These are phyloP conservation scores for Syzygium grande DNA, from an alignment of 345 rosid species.

Conservation along the genomic window DNA sequence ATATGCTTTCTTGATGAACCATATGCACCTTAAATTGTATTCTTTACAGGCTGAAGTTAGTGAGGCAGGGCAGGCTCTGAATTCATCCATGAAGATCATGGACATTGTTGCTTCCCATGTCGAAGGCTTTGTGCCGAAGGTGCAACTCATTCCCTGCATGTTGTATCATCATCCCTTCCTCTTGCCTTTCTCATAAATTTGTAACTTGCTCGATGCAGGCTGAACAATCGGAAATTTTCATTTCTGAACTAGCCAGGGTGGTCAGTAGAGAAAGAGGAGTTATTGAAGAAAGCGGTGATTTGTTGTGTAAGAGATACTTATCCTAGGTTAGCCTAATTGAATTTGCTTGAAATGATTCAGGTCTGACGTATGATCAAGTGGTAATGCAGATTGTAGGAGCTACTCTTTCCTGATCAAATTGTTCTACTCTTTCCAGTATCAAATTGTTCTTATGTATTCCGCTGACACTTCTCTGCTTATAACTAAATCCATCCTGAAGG, in stretches of 20 bases:
- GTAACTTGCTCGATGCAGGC: slow-evolving; percentile 35
- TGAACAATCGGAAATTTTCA: slow-evolving; percentile 44
- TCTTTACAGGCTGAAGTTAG: slow-evolving; percentile 44
- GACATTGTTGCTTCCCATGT: slow-evolving; percentile 37
- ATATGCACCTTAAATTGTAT: background rate
- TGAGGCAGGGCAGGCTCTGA: slow-evolving; percentile 52
- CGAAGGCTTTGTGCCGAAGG: slow-evolving; percentile 53
- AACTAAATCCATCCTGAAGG: background rate
- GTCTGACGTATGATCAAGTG: background rate
- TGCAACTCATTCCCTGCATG: background rate
- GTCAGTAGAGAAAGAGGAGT: slow-evolving; percentile 47
- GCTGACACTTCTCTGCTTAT: background rate
- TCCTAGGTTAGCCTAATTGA: slow-evolving; percentile 38
- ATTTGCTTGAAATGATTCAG: background rate
- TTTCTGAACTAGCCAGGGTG: slow-evolving; percentile 71
- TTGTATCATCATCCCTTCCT: background rate
- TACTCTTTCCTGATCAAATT: background rate
- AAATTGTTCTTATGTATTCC: background rate
- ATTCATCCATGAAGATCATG: slow-evolving; percentile 48
- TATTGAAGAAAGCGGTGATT: slow-evolving; percentile 54
- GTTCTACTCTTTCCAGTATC: background rate
- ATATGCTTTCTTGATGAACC: background rate
- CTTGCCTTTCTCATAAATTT: background rate
- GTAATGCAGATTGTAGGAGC: background rate
- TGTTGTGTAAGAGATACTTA: slow-evolving; percentile 31